Conservation (phyloP, 2,329 filamentous ascomycete species). For the Verticillium nonalfalfae region DNA sequence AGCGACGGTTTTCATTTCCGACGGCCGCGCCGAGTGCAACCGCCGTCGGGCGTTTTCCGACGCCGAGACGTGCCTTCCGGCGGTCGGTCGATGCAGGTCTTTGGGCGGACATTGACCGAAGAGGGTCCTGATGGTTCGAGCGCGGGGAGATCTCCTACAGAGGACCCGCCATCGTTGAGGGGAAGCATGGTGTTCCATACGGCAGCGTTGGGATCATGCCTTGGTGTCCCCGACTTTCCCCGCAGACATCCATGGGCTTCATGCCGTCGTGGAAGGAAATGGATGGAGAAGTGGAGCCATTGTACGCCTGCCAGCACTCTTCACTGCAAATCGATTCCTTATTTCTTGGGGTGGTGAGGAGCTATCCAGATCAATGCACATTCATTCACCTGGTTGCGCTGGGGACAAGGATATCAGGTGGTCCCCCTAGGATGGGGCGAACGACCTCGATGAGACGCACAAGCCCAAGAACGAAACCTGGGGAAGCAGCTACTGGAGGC, state of each 20-base stretch:
- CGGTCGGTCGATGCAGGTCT: not conserved
- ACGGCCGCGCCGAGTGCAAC: not conserved
- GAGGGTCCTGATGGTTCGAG: not conserved
- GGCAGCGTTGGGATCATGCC: not conserved
- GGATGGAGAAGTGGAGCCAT: not conserved
- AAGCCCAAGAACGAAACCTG: not conserved
- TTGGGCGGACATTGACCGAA: not conserved
- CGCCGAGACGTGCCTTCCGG: not conserved
- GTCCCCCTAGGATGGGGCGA: not conserved
- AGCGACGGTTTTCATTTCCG: not conserved
- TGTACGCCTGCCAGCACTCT: not conserved
- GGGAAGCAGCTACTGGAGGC: not conserved
- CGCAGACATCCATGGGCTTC: not conserved
- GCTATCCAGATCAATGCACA: not conserved
- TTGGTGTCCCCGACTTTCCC: not conserved
- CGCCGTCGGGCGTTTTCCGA: not conserved
- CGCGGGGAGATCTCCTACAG: not conserved
- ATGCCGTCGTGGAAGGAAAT: not conserved
- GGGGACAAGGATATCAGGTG: not conserved
- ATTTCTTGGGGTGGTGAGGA: not conserved
- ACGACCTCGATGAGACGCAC: not conserved
- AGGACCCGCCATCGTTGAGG: not conserved
- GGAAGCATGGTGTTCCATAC: not conserved
- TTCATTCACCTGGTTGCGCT: not conserved
- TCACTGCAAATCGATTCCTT: not conserved